A percentile compares a stretch with the other conserved stretches of the same genome.
Evolutionary conservation across 495 filamentous ascomycete species (phyloP).

Genomic region (Aspergillus homomorphus): DNA sequence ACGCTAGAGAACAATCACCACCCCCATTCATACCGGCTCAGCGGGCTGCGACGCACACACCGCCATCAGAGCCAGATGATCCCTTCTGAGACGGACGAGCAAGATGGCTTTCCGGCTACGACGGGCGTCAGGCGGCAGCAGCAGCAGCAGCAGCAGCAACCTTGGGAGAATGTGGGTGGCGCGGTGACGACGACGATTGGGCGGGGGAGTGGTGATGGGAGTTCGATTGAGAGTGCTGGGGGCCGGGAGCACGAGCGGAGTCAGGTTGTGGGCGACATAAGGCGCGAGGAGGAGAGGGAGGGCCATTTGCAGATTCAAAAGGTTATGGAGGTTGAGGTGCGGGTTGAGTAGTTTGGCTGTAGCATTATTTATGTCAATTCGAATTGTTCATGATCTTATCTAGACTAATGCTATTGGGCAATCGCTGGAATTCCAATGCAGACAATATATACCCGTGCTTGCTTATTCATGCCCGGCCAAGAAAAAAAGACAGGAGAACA

Average conservation of each 20-base stretch:
- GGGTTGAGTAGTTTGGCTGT: too few species aligned
- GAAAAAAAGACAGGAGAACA: too few species aligned
- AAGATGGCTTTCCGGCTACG: neutral
- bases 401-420: too few species aligned
- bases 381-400: too few species aligned
- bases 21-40: neutral
- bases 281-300: too few species aligned
- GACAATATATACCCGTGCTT: too few species aligned
- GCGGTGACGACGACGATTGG: neutral
- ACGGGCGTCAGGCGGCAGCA: neutral
- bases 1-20: neutral
- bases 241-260: neutral
- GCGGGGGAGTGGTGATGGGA: neutral
- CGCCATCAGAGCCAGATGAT: neutral
- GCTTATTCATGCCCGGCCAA: too few species aligned
- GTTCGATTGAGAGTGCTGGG: neutral
- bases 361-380: too few species aligned
- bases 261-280: too few species aligned
- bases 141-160: neutral
- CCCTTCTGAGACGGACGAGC: neutral
- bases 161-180: neutral
- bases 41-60: neutral
- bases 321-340: slow-evolving; percentile 6
- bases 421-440: too few species aligned
- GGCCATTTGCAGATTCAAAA: slow-evolving; percentile 2